These are phyloP conservation scores for Leishmania major DNA, from an alignment of 208 protist species.

Conservation along the genomic window DNA sequence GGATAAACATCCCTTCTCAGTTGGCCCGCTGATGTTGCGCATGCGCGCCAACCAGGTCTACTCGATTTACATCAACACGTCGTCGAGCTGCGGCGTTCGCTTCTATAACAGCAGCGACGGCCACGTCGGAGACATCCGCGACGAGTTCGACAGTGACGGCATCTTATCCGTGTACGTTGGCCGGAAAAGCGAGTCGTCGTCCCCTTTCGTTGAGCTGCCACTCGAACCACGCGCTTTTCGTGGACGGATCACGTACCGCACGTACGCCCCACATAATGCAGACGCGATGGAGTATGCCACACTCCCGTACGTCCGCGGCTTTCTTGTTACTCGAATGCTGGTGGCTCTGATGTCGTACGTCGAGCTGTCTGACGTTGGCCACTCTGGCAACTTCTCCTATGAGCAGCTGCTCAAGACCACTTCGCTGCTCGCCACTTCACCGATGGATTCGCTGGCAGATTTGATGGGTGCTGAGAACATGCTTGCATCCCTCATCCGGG, in stretches of 20 bases:
- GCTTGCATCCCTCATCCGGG: slow-evolving; percentile 39
- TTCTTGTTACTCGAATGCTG: slow-evolving; percentile 85
- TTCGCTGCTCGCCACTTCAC: slow-evolving; percentile 50
- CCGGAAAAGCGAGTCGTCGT: slow-evolving; percentile 82
- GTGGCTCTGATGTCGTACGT: slow-evolving; percentile 84
- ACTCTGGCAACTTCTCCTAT: slow-evolving; percentile 41
- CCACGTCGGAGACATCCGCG: slow-evolving; percentile 70
- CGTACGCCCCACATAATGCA: slow-evolving; percentile 35
- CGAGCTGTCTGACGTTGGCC: slow-evolving; percentile 25
- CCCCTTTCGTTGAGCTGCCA: slow-evolving; percentile 76
- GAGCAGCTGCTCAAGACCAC: slow-evolving; percentile 43
- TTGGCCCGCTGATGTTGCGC: slow-evolving; percentile 60
- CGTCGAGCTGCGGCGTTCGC: slow-evolving; percentile 82
- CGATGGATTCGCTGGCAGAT: slow-evolving; percentile 41
- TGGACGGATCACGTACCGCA: slow-evolving; percentile 83
- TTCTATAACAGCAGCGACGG: slow-evolving; percentile 91
- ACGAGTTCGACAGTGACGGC: slow-evolving; percentile 88
- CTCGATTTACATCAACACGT: slow-evolving; percentile 89
- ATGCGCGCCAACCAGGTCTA: slow-evolving; percentile 83
- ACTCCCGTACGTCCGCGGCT: slow-evolving; percentile 74
- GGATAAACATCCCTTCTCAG: slow-evolving; percentile 82
- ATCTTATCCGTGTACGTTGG: slow-evolving; percentile 84
- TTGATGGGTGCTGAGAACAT: slow-evolving; percentile 49
- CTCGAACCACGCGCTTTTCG: slow-evolving; percentile 77
- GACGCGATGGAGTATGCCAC: slow-evolving; percentile 49